These are phyloP conservation scores for Cnidoscolus chayamansa DNA, from an alignment of 441 rosid species.

Conservation along the genomic window DNA sequence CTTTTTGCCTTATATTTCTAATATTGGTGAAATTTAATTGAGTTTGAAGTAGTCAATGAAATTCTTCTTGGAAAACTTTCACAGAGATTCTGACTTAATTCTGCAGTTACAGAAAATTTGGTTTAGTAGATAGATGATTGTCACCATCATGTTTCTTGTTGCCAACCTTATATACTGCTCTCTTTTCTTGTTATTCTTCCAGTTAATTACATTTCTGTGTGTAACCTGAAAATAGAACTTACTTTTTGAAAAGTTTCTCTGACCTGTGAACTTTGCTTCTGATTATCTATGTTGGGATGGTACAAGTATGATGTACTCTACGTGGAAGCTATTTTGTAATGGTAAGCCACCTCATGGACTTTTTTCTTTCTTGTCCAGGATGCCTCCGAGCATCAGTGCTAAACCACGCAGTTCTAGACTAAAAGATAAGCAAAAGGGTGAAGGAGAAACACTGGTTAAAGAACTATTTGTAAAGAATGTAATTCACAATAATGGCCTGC, in stretches of 20 bases:
- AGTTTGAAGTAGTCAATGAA: background rate
- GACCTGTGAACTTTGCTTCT: background rate
- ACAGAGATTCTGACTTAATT: background rate
- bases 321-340: background rate
- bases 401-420: constrained; percentile 93
- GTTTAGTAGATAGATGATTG: constrained; percentile 3
- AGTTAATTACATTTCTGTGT: background rate
- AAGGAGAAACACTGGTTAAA: constrained; percentile 83
- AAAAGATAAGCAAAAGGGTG: constrained; percentile 86
- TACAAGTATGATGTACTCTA: background rate
- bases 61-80: background rate
- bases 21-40: constrained; percentile 4
- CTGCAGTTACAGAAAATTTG: background rate
- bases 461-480: constrained; percentile 71
- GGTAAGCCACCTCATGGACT: constrained; percentile 11
- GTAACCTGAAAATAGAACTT: background rate
- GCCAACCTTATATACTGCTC: background rate
- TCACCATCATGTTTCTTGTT: background rate
- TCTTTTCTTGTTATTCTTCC: background rate
- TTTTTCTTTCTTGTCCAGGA: constrained; percentile 45
- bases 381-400: constrained; percentile 44
- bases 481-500: constrained; percentile 62
- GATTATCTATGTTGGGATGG: background rate
- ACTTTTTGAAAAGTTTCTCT: too few species aligned
- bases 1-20: too few species aligned